A percentile compares a stretch with the other conserved stretches of the same genome.
Conservation (phyloP, 768 basidiomycete species). For the Boletellus emodensis region DNA sequence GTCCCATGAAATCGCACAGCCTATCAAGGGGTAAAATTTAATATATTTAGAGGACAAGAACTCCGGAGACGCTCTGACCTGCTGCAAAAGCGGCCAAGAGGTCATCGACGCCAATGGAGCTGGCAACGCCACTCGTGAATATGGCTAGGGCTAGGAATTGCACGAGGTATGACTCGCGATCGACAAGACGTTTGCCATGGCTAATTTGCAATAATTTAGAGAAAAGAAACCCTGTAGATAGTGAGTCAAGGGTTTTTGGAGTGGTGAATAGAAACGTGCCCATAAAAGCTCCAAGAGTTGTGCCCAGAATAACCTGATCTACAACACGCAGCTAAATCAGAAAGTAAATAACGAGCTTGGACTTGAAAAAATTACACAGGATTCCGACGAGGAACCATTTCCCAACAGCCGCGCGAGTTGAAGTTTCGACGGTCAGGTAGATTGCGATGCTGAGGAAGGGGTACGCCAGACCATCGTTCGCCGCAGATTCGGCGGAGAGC, state of each 20-base stretch:
- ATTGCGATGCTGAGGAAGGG: constrained; percentile 86
- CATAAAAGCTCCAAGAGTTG: constrained; percentile 57
- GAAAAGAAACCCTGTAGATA: constrained; percentile 52
- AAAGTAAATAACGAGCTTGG: background rate
- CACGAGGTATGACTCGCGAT: constrained; percentile 82
- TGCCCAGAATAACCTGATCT: constrained; percentile 86
- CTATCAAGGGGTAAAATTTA: constrained; percentile 33
- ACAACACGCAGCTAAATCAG: constrained; percentile 1
- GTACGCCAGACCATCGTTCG: constrained; percentile 95
- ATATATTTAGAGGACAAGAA: background rate
- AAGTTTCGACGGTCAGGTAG: constrained; percentile 74
- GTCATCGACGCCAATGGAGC: constrained; percentile 81
- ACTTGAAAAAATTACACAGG: constrained; percentile 44
- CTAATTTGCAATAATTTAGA: constrained; percentile 70
- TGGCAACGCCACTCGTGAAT: constrained; percentile 75
- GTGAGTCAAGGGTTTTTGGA: constrained; percentile 1
- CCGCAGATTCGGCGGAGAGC: constrained; percentile 85
- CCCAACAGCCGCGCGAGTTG: constrained; percentile 58
- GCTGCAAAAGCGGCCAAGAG: constrained; percentile 86
- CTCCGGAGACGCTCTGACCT: constrained; percentile 36
- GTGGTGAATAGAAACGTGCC: constrained; percentile 27
- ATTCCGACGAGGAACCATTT: constrained; percentile 88
- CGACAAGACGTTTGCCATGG: constrained; percentile 59
- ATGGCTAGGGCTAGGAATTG: constrained; percentile 75
- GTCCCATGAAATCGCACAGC: constrained; percentile 90